These are phyloP conservation scores for Lasiodiplodia gonubiensis DNA, from an alignment of 2,329 filamentous ascomycete species.

Conservation along the genomic window DNA sequence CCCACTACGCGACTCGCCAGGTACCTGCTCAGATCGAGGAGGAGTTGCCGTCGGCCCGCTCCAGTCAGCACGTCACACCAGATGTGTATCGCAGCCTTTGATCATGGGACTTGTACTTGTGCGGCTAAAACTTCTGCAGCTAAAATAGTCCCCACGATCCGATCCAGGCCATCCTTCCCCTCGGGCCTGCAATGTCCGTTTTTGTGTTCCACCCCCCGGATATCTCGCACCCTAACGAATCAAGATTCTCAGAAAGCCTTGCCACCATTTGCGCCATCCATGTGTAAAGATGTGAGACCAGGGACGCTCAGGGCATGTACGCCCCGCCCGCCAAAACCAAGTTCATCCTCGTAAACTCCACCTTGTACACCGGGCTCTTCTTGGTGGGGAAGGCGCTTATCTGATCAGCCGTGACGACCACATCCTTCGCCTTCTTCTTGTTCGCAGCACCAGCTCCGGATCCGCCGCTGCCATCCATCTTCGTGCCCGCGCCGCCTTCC, in stretches of 20 bases:
- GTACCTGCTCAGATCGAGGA: not conserved
- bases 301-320: conserved; percentile 56
- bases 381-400: conserved; percentile 95
- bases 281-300: not conserved
- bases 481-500: conserved; percentile 55
- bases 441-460: conserved; percentile 38
- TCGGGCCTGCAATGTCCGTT: conserved; percentile 3
- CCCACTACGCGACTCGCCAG: not conserved
- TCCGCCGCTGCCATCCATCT: conserved; percentile 52
- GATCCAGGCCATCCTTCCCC: conserved; percentile 8
- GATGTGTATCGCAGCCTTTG: not conserved
- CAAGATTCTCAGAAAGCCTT: conserved; percentile 12
- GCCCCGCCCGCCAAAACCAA: conserved; percentile 83
- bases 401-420: conserved; percentile 88
- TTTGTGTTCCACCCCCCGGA: conserved; percentile 16
- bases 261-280: conserved; percentile 6
- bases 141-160: conserved; percentile 21
- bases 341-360: conserved; percentile 94
- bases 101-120: conserved; percentile 17
- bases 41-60: conserved; percentile 9
- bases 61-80: conserved; percentile 5
- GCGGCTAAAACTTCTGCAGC: conserved; percentile 12
- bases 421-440: conserved; percentile 82
- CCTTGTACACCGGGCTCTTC: conserved; percentile 92
- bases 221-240: conserved; percentile 18